Evolutionary conservation across 495 filamentous ascomycete species (phyloP).

Genomic region (Neurospora sp.): DNA sequence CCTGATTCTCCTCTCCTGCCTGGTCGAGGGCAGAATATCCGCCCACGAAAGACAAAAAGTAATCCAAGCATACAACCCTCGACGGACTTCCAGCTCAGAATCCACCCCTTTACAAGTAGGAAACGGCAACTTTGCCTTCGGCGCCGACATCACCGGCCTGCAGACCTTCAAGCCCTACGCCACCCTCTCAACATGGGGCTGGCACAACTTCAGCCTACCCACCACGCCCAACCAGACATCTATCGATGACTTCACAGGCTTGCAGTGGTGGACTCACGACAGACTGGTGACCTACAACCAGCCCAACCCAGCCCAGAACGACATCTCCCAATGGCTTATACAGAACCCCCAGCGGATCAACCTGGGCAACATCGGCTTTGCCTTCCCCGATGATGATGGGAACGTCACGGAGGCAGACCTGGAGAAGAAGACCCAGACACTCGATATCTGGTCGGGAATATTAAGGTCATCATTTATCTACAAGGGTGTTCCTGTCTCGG

Average conservation of each 20-base stretch:
- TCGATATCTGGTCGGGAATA: slow-evolving; percentile 40
- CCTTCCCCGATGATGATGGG: slow-evolving; percentile 19
- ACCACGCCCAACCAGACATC: slow-evolving; percentile 30
- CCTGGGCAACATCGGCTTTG: slow-evolving; percentile 36
- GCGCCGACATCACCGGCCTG: slow-evolving; percentile 42
- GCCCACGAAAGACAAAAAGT: slow-evolving; percentile 23
- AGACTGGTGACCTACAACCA: slow-evolving; percentile 42
- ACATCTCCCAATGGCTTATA: slow-evolving; percentile 44
- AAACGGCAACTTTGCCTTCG: slow-evolving; percentile 46
- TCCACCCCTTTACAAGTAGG: slow-evolving; percentile 42
- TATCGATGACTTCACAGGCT: slow-evolving; percentile 30
- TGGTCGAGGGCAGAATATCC: slow-evolving; percentile 11
- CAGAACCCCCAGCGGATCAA: slow-evolving; percentile 44
- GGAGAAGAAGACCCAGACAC: slow-evolving; percentile 28
- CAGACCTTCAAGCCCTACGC: slow-evolving; percentile 52
- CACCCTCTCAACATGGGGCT: slow-evolving; percentile 45
- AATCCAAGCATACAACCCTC: slow-evolving; percentile 32
- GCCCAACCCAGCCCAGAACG: slow-evolving; percentile 38
- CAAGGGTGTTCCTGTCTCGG: slow-evolving; percentile 25
- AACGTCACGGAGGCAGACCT: slow-evolving; percentile 31
- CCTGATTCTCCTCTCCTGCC: slow-evolving; percentile 8
- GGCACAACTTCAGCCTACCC: slow-evolving; percentile 48
- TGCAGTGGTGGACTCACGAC: slow-evolving; percentile 46
- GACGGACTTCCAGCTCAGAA: slow-evolving; percentile 33
- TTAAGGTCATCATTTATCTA: slow-evolving; percentile 36